phyloP scores from a whole-genome alignment of 345 rosid species.

The Balakata baccata region DNA sequence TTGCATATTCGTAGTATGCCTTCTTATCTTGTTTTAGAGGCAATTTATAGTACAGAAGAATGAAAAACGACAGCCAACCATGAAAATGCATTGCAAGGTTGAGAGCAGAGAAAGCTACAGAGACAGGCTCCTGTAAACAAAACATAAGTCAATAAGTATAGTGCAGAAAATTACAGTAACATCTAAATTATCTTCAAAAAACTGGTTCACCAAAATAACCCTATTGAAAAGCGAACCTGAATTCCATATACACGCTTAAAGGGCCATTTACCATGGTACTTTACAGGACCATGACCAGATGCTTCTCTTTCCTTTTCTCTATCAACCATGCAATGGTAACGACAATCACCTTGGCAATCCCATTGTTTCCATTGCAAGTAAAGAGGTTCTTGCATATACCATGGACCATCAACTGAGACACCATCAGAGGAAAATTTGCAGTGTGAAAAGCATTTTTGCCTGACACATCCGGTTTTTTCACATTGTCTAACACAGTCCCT shows the following conservation, averaged over 20 bases:
- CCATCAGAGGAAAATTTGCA: conserved; percentile 83
- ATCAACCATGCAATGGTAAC: conserved; percentile 70
- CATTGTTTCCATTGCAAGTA: conserved; percentile 80
- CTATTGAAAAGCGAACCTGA: conserved; percentile 41
- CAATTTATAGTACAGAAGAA: conserved; percentile 71
- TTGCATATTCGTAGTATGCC: conserved; percentile 68
- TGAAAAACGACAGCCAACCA: conserved; percentile 86
- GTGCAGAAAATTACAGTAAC: not conserved
- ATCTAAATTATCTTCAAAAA: not conserved
- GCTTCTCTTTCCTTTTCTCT: conserved; percentile 72
- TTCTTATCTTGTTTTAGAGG: conserved; percentile 63
- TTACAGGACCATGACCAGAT: conserved; percentile 62
- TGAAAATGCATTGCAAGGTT: conserved; percentile 78
- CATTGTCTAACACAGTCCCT: conserved; percentile 77
- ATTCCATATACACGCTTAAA: conserved; percentile 72
- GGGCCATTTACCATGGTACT: conserved; percentile 92
- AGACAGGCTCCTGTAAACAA: conserved; percentile 64
- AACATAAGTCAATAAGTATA: conserved; percentile 6
- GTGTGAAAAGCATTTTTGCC: conserved; percentile 65
- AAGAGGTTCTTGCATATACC: conserved; percentile 88
- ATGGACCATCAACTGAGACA: conserved; percentile 61
- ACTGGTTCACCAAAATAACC: not conserved
- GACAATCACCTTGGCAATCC: conserved; percentile 70
- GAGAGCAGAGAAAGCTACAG: conserved; percentile 75
- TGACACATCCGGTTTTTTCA: conserved; percentile 77